These are phyloP conservation scores for Apophysomyces sp. DNA, from an alignment of 371 early-diverging fungal species.

Conservation along the genomic window DNA sequence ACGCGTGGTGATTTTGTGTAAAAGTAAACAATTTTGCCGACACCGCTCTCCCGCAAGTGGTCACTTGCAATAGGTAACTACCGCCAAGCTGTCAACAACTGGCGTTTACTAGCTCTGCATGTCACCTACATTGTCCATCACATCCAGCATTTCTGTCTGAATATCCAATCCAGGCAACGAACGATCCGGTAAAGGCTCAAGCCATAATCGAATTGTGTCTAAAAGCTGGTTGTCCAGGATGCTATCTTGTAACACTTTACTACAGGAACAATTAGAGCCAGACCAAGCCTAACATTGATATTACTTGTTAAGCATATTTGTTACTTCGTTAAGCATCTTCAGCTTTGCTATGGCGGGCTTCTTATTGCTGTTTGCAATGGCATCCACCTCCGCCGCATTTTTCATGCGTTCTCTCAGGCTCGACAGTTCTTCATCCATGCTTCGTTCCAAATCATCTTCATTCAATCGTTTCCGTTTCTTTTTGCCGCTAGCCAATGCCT, in stretches of 20 bases:
- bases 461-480: conserved; percentile 63
- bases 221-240: conserved; percentile 89
- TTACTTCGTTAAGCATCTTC: conserved; percentile 74
- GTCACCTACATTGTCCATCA: conserved; percentile 63
- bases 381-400: conserved; percentile 77
- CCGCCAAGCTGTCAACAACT: neutral
- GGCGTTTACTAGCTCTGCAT: neutral
- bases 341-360: conserved; percentile 86
- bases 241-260: conserved; percentile 62
- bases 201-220: conserved; percentile 88
- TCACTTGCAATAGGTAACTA: conserved; percentile 83
- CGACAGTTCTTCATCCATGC: conserved; percentile 65
- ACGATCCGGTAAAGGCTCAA: conserved; percentile 96
- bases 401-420: conserved; percentile 79
- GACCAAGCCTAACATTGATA: neutral
- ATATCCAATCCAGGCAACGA: conserved; percentile 94
- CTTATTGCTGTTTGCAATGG: conserved; percentile 69
- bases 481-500: conserved; percentile 62
- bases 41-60: conserved; percentile 84
- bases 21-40: conserved; percentile 95
- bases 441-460: conserved; percentile 60
- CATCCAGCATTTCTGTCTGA: conserved; percentile 80
- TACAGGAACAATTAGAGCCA: conserved; percentile 9
- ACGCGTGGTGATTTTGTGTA: conserved; percentile 91
- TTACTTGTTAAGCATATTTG: conserved; percentile 69